Conservation (phyloP, 495 filamentous ascomycete species). For the Neohortaea acidophila region DNA sequence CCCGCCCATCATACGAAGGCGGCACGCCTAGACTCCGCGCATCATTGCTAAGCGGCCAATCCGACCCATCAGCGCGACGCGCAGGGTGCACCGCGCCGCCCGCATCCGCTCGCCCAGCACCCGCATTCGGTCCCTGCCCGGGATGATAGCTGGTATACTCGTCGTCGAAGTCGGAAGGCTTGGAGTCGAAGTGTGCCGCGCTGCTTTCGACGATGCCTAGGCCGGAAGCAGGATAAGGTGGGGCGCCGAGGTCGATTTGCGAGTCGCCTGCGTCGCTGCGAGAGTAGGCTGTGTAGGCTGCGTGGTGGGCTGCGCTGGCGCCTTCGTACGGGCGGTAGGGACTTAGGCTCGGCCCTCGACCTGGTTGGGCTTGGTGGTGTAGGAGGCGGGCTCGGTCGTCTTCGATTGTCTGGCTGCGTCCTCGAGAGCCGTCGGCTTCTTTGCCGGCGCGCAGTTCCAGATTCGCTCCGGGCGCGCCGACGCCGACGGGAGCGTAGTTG, state of each 20-base stretch:
- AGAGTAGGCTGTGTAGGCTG: neutral
- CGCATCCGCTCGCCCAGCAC: too few species aligned
- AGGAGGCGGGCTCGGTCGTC: slow-evolving; percentile 10
- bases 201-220: neutral
- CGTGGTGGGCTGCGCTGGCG: neutral
- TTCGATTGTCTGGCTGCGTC: slow-evolving; percentile 2
- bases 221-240: neutral
- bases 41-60: too few species aligned
- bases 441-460: slow-evolving; percentile 8
- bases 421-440: neutral
- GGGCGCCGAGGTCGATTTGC: neutral
- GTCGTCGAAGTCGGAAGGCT: slow-evolving; percentile 2
- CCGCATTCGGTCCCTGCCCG: slow-evolving; percentile 2
- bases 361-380: neutral
- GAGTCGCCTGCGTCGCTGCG: neutral
- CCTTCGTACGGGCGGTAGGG: slow-evolving; percentile 2
- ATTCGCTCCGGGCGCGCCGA: slow-evolving; percentile 4
- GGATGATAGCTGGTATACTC: slow-evolving; percentile 12
- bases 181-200: neutral
- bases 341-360: neutral
- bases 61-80: too few species aligned
- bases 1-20: too few species aligned
- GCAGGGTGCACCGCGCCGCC: too few species aligned
- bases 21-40: too few species aligned
- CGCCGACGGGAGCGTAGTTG: slow-evolving; percentile 1